Base-by-base conservation (phyloP, 78 protist species). In the Dictyostelium intermedium region DNA sequence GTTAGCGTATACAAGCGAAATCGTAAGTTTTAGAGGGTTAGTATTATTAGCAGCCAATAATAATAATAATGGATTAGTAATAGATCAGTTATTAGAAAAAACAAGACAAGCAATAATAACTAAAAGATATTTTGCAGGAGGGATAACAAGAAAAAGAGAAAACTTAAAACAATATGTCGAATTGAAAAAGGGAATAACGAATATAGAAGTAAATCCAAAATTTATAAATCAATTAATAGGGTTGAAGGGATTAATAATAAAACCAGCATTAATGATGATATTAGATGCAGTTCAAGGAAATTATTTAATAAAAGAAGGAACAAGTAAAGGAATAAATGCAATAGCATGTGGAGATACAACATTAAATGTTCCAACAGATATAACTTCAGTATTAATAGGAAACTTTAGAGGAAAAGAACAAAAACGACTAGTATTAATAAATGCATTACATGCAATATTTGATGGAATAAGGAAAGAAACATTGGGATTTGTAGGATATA, bases 361-460 rank as follows among this genome's bases (percentile, higher is more conserved):
- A 5, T 32, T 76, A 76, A 37, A 32, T 39, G 1, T 14, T 18
- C 32, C 47, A 18, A 76, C 47, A 18, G 41, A 37, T 20, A 34
- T 76, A 39, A 20, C 50, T 76, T 3, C 45, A 39, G 7, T n/a
- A n/a, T n/a, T 76, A 76, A 23, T 76, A 16, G 25, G 82, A 11
- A 76, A 76, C 16, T n/a, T 32, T 30, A 1, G 3, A 76, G 25
- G 47, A 3, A 37, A 20, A 76, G 39, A 39, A 37, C 9, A 76
- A 30, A 76, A 30, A 76, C 1, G 7, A 1, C 2, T 20, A 20
- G 18, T 76, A 39, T 39, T 76, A 76, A 14, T 30, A 39, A 76
- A 76, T 76, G 25, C 23, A 39, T 39, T n/a, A n/a, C 82, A 76
- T 76, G 82, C 82, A 76, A 76, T 76, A 41, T 76, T 39, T 37